Percentiles rank a stretch among this genome's conserved stretches.
These are phyloP conservation scores for Boletus sp. DNA, from an alignment of 1,284 basidiomycete species.

Conservation along the genomic window DNA sequence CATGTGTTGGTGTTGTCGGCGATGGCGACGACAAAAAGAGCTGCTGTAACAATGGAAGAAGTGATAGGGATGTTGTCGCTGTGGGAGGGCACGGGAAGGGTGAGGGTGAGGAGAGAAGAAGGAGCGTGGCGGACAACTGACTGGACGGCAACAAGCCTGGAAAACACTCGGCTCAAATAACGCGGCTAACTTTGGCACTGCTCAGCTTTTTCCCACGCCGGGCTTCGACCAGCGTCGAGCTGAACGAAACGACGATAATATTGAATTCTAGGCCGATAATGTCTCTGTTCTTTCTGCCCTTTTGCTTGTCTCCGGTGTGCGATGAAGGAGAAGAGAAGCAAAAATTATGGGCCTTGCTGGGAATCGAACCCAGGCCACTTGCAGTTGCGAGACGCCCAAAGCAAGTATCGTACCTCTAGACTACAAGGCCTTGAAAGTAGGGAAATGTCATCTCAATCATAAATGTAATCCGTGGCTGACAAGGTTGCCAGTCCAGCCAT, in stretches of 20 bases:
- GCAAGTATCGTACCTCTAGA: slow-evolving; percentile 58
- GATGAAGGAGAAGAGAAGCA: background rate
- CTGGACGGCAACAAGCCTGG: slow-evolving; percentile 20
- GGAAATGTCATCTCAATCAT: background rate
- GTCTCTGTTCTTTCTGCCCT: no score
- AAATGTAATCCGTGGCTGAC: slow-evolving; percentile 26
- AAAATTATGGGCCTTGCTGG: slow-evolving; percentile 44
- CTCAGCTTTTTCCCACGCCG: slow-evolving; percentile 27
- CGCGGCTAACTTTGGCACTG: slow-evolving; percentile 32
- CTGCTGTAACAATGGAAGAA: background rate
- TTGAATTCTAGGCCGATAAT: background rate
- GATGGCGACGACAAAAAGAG: background rate
- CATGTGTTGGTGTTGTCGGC: slow-evolving; percentile 26
- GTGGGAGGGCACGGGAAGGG: background rate
- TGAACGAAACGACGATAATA: background rate
- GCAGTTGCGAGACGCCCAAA: slow-evolving; percentile 46
- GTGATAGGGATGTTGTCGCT: background rate
- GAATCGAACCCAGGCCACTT: slow-evolving; percentile 58
- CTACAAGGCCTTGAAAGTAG: slow-evolving; percentile 41
- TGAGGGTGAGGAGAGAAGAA: background rate
- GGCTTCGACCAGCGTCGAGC: background rate
- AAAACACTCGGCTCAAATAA: slow-evolving; percentile 21
- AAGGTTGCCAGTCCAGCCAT: background rate
- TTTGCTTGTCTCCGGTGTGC: background rate
- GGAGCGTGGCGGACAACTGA: slow-evolving; percentile 28